A percentile compares a stretch with the other conserved stretches of the same genome.
These are phyloP conservation scores for Forsythia viridissima DNA, from an alignment of 257 asterid species.

Conservation along the genomic window DNA sequence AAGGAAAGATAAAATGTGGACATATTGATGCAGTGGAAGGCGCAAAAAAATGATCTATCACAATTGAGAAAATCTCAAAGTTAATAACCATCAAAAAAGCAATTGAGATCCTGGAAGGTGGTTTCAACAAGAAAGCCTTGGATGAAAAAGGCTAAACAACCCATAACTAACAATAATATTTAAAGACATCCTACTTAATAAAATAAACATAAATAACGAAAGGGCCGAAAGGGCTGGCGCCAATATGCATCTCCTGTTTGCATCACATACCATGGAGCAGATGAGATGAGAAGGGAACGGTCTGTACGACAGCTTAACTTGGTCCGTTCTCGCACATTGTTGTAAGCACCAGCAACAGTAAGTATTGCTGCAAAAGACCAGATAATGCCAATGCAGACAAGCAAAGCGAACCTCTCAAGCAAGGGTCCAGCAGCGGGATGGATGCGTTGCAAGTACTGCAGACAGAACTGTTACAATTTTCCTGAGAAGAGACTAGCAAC, in stretches of 20 bases:
- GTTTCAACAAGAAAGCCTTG: background rate
- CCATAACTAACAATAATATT: background rate
- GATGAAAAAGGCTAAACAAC: background rate
- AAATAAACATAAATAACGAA: background rate
- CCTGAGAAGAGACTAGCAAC: background rate
- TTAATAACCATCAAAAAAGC: background rate
- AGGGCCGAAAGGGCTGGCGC: background rate
- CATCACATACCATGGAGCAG: slow-evolving; percentile 83
- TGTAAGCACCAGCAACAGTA: slow-evolving; percentile 96
- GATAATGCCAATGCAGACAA: slow-evolving; percentile 58
- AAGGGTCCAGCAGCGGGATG: slow-evolving; percentile 55
- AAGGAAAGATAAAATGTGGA: slow-evolving; percentile 21
- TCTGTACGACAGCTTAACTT: slow-evolving; percentile 81
- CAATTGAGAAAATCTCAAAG: background rate
- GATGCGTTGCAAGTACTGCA: slow-evolving; percentile 77
- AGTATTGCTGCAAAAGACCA: slow-evolving; percentile 99
- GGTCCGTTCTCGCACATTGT: slow-evolving; percentile 58
- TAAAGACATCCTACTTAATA: background rate
- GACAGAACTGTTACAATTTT: slow-evolving; percentile 7
- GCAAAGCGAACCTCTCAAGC: slow-evolving; percentile 94
- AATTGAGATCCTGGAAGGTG: background rate
- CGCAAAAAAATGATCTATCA: background rate
- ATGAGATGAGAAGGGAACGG: slow-evolving; percentile 65
- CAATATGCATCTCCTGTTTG: background rate
- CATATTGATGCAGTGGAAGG: background rate